Percentiles rank a stretch among this genome's conserved stretches.
Conservation (phyloP, 192 early-diverging fungal genomes). For the Linnemannia hyalina region DNA sequence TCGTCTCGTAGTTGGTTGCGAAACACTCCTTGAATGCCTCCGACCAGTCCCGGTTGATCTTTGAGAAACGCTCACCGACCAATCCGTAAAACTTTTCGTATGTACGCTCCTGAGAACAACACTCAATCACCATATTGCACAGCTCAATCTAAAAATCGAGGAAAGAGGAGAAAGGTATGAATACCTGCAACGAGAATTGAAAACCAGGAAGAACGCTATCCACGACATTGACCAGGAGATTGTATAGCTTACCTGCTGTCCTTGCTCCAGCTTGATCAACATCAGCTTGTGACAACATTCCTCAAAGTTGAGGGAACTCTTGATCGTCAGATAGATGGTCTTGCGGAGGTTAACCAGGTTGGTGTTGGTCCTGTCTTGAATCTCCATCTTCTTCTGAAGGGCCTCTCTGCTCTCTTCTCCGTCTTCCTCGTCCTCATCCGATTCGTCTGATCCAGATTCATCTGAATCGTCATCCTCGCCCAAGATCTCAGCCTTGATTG, state of each 20-base stretch:
- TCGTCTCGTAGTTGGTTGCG: constrained; percentile 87
- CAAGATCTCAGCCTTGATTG: constrained; percentile 88
- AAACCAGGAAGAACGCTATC: constrained; percentile 45
- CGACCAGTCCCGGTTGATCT: constrained; percentile 84
- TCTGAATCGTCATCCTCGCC: constrained; percentile 76
- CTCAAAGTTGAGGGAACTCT: constrained; percentile 95
- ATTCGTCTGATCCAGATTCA: constrained; percentile 65
- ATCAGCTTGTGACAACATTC: constrained; percentile 97
- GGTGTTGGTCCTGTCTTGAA: constrained; percentile 92
- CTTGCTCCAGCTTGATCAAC: constrained; percentile 84
- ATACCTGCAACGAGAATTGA: neutral
- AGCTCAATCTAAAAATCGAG: constrained; percentile 76
- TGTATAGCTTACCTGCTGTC: constrained; percentile 72
- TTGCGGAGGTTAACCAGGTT: constrained; percentile 90
- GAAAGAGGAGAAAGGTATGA: constrained; percentile 1
- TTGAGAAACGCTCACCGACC: constrained; percentile 93
- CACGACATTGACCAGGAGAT: neutral
- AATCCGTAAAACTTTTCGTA: constrained; percentile 95
- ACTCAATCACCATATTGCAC: constrained; percentile 97
- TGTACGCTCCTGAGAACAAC: constrained; percentile 95
- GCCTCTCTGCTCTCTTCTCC: constrained; percentile 59
- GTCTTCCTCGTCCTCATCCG: constrained; percentile 67
- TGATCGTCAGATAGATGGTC: constrained; percentile 96
- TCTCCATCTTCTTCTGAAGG: constrained; percentile 68
- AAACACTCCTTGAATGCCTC: constrained; percentile 85